These are phyloP conservation scores for Monilinia aucupariae DNA, from an alignment of 2,329 filamentous ascomycete species.

Conservation along the genomic window DNA sequence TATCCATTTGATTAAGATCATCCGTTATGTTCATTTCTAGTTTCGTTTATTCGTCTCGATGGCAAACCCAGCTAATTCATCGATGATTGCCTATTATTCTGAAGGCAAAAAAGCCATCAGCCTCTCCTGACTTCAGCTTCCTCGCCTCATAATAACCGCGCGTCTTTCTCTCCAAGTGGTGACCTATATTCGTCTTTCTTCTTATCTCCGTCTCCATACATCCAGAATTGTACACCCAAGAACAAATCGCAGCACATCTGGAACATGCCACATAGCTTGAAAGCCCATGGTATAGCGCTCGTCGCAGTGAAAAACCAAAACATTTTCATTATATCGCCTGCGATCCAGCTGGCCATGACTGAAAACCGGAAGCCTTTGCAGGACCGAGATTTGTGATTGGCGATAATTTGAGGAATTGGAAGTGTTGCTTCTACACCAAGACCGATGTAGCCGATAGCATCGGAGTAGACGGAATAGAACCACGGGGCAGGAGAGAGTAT, in stretches of 20 bases:
- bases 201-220: constrained; percentile 51
- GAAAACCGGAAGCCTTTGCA: constrained; percentile 74
- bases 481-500: constrained; percentile 53
- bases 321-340: constrained; percentile 82
- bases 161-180: constrained; percentile 31
- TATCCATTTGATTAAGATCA: neutral
- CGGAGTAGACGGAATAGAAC: constrained; percentile 61
- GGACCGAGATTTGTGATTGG: constrained; percentile 62
- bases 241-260: constrained; percentile 72
- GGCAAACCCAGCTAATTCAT: neutral
- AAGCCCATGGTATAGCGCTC: constrained; percentile 66
- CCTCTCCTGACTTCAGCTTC: neutral
- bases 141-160: constrained; percentile 24
- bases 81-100: neutral
- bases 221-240: constrained; percentile 67
- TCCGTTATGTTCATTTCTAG: neutral
- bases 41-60: neutral
- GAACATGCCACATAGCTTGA: constrained; percentile 78
- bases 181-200: constrained; percentile 28
- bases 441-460: constrained; percentile 66
- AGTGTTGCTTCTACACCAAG: constrained; percentile 76
- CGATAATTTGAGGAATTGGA: constrained; percentile 70
- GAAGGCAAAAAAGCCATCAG: no score
- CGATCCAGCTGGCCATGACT: constrained; percentile 70
- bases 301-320: constrained; percentile 74